Evolutionary conservation across 306 rosid genomes (phyloP).

Genomic region (Rubus parviflorus): DNA sequence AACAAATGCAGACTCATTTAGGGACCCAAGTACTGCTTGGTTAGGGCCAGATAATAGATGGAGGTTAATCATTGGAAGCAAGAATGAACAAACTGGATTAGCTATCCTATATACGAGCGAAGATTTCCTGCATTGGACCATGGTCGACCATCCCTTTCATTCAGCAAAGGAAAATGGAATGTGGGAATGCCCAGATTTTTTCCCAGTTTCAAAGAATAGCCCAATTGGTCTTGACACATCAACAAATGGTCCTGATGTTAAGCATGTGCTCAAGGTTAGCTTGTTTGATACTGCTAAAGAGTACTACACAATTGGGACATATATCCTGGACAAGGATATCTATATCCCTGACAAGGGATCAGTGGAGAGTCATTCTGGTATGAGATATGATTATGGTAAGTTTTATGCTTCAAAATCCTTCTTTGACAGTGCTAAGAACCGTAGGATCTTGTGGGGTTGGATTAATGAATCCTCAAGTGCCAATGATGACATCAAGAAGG

Average conservation of each 20-base stretch:
- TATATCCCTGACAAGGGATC: constrained; percentile 58
- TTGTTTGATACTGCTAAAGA: constrained; percentile 57
- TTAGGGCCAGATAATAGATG: constrained; percentile 55
- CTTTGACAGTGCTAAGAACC: constrained; percentile 49
- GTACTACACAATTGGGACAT: constrained; percentile 64
- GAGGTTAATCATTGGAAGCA: constrained; percentile 65
- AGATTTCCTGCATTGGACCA: constrained; percentile 53
- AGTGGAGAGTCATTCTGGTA: constrained; percentile 24
- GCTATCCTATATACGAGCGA: constrained; percentile 53
- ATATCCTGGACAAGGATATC: constrained; percentile 42
- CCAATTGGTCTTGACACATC: constrained; percentile 53
- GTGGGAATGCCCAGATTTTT: constrained; percentile 97
- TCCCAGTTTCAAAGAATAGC: constrained; percentile 40
- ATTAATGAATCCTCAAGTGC: constrained; percentile 70
- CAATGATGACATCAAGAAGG: constrained; percentile 53
- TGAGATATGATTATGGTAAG: constrained; percentile 81
- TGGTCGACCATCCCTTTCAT: constrained; percentile 58
- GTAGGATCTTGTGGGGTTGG: constrained; percentile 84
- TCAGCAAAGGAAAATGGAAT: constrained; percentile 59
- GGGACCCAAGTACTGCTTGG: constrained; percentile 89
- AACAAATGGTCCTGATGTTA: constrained; percentile 31
- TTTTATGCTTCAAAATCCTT: constrained; percentile 83
- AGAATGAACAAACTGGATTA: constrained; percentile 35
- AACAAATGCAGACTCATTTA: constrained; percentile 56
- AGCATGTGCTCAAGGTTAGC: constrained; percentile 74